Evolutionary conservation across 2,329 filamentous ascomycete genomes (phyloP), one percentile per base, ranked within the genome.

Genomic region (Triangularia setosa): DNA sequence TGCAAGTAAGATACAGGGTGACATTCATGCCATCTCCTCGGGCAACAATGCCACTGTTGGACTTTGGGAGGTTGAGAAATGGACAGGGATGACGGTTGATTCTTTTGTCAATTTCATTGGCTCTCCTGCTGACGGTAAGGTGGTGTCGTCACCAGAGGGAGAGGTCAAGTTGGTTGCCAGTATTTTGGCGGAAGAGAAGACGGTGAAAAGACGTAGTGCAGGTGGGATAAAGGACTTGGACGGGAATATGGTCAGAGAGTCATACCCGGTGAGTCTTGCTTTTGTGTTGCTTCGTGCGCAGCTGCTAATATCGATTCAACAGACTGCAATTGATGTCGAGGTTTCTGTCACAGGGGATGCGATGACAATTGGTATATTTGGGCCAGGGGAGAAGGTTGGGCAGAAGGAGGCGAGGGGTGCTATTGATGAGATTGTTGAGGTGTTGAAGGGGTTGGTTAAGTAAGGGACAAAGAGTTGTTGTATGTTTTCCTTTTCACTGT

Each of bases 61-160:
- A 1, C 77, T 97, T 1, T 86, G 85, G 78, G 88, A 96, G 73
- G 88, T 97, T 40, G 76, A 81, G 21, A 75, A 81, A 16, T 97
- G 92, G 92, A 94, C 91, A 0, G 90, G 89, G 0, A 77, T 92
- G 1, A 79, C 76, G 61, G 75, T 96, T 1, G 84, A 90, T 69
- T 87, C 84, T 0, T 94, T 91, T 77, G 87, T 97, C 70, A 97
- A 97, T 74, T 95, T 96, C 68, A 75, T 96, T 18, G 86, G 81
- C 60, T 62, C 21, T 8, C 35, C 35, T 12, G 7, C 40, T 11
- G 11, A 25, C 8, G 27, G 18, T 4, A 2, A 11, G 3, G 60
- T 62, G 1, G 30, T 21, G 2, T 35, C 33, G 14, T 27, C 12
- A 2, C 24, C 23, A 4, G 11, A 25, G 3, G 52, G 30, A n/a